These are phyloP conservation scores for Tricholoma flavovirens DNA, from an alignment of 768 basidiomycete genomes.

Conservation along the genomic window DNA sequence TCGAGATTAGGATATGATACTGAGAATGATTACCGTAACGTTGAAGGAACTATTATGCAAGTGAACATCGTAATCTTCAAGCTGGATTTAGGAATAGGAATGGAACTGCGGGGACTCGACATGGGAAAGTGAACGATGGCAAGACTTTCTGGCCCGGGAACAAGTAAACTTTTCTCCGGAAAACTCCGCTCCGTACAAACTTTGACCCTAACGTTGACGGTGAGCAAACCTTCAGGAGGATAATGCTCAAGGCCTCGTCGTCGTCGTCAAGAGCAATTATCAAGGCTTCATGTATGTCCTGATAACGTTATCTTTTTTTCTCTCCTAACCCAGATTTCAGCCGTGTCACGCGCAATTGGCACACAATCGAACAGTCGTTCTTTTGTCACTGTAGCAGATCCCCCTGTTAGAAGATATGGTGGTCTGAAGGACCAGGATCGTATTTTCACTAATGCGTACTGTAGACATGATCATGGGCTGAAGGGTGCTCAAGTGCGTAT, in stretches of 20 bases:
- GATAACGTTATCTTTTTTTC: background rate
- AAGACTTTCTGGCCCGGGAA: too few relatives aligned
- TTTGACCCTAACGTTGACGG: background rate
- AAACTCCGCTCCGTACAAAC: background rate
- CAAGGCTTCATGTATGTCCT: constrained; percentile 22
- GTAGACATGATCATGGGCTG: constrained; percentile 83
- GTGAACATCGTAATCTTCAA: too few relatives aligned
- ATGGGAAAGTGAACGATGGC: too few relatives aligned
- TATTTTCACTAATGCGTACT: constrained; percentile 90
- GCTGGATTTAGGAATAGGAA: too few relatives aligned
- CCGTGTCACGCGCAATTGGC: constrained; percentile 25
- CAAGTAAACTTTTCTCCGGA: too few relatives aligned
- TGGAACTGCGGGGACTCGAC: too few relatives aligned
- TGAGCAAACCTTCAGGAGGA: background rate
- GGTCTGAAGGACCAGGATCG: constrained; percentile 93
- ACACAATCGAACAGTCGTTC: constrained; percentile 34
- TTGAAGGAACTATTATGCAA: too few relatives aligned
- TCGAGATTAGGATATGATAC: too few relatives aligned
- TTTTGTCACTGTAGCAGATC: constrained; percentile 72
- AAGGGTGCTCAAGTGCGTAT: constrained; percentile 82
- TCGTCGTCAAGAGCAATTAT: constrained; percentile 8
- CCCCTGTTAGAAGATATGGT: constrained; percentile 89
- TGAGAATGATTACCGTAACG: too few relatives aligned
- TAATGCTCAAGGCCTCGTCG: constrained; percentile 29
- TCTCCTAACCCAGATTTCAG: constrained; percentile 10